Base-by-base conservation (phyloP, 2,329 filamentous ascomycete species). In the Penicillium janthinellum region DNA sequence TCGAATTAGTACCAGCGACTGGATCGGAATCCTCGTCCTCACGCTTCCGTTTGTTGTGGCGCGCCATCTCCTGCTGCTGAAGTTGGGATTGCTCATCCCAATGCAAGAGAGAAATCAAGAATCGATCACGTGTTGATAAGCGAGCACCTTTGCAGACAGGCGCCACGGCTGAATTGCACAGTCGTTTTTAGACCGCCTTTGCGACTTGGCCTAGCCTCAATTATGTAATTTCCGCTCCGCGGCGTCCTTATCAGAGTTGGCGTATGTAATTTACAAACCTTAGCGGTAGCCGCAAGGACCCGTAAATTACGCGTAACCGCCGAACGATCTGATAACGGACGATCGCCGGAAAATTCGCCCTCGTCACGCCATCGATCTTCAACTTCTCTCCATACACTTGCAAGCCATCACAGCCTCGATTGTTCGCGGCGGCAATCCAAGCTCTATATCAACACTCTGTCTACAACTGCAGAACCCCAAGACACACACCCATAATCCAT, bases 41-140 rank as follows among this genome's bases (percentile, higher is more conserved):
- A 56, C 71, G 71, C 67, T 77, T 78, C 62, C 75, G 70, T 60
- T 77, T 77, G 38, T 63, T 70, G 14, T 62, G 51, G 47, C 63
- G 58, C 10, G 31, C 45, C 17, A 22, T 44, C 49, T 55, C 34
- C 31, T 48, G 53, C 15, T 14, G 35, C 39, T 45, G 42, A 8
- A 25, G 14, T 6, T 17, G 37, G 28, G n/a, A 48, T 15, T 12
- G n/a, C 4, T n/a, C 8, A 22, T 34, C 51, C 5, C 55, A 56
- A 56, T 54, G 44, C 51, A 54, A 17, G 28, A 37, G 44, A 53
- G 37, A 63, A 44, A 35, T 58, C 31, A 22, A 31, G 39, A 17
- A 42, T 47, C 34, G n/a, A 42, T 60, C 65, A 67, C 65, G 64
- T 61, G 62, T 44, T 35, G 66, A 69, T 69, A 69, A 52, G 31